Base-by-base conservation (phyloP, 2,329 filamentous ascomycete species). In the Trichothecium sympodiale region DNA sequence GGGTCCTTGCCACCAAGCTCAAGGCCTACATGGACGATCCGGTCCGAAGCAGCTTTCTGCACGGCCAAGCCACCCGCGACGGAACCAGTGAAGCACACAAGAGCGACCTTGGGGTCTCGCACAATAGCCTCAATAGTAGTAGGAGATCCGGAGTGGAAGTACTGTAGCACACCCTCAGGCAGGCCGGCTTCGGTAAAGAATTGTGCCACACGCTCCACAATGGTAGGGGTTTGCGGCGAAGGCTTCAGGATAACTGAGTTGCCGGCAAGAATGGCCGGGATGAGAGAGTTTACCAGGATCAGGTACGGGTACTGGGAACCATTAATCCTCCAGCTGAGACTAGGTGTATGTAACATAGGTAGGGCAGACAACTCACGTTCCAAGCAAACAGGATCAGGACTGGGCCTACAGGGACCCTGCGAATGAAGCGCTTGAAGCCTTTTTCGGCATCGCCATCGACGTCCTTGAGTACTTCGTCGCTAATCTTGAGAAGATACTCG, bases 1-100 rank as follows among this genome's bases (percentile, higher is more conserved):
- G 89, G 85, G 54, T 96, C 89, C 55, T 96, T 96, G 44, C 89
- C 89, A 44, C 89, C 89, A 18, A 96, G 77, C 61, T 96, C 89
- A 27, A 96, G 71, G 2, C 87, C 85, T 31, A 96, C 84, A 42
- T 80, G 79, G 44, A 94, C 80, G 34, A 94, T 74, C 27, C 89
- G 79, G 50, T 88, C 83, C 17, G 85, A 73, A 2, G 87, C 88
- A 5, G 86, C 84, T 54, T 79, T 78, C 53, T 94, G 87, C 17
- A 95, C 83, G 2, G 84, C 79, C 36, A 95, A 64, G 13, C 89
- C 89, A 37, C 85, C 87, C 9, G 83, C 81, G 8, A 94, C 86
- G 6, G 88, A 94, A 26, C 89, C 89, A 0, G 89, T 96, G 60
- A 96, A 96, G 67, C 86, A 94, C 35, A 96, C 76, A 25, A 87